A percentile compares a stretch with the other conserved stretches of the same genome.
phyloP scores from a whole-genome alignment of 2,329 filamentous ascomycete species.

The Thelonectria blattea region DNA sequence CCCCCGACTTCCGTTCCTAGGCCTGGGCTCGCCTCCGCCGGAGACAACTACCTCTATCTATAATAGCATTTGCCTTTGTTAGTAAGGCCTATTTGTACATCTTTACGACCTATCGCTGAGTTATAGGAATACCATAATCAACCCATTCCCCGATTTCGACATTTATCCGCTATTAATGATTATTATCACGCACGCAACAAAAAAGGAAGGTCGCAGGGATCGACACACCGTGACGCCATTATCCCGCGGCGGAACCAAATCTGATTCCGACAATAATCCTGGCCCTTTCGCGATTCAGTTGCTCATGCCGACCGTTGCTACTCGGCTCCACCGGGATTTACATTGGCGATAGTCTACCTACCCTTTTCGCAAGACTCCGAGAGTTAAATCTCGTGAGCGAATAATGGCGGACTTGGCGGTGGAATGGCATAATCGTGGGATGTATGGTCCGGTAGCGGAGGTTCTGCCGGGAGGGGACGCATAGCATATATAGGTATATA shows the following conservation, averaged over 20 bases:
- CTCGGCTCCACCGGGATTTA: neutral
- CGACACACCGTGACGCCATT: neutral
- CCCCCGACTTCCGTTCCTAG: too few relatives aligned
- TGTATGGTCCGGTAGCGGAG: neutral
- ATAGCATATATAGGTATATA: too few relatives aligned
- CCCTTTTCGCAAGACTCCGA: neutral
- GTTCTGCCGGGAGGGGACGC: neutral
- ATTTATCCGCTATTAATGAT: neutral
- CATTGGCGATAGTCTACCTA: neutral
- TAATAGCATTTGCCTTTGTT: too few relatives aligned
- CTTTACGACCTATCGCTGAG: too few relatives aligned
- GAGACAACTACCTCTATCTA: too few relatives aligned
- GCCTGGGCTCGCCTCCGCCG: too few relatives aligned
- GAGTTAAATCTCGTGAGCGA: neutral
- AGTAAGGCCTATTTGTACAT: too few relatives aligned
- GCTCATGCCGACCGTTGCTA: neutral
- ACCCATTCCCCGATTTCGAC: too few relatives aligned
- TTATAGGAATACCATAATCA: too few relatives aligned
- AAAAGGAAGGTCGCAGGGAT: neutral
- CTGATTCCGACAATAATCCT: neutral
- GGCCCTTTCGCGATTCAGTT: neutral
- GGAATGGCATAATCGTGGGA: conserved; percentile 15
- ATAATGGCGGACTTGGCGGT: neutral
- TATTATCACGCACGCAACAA: neutral
- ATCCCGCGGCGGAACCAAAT: neutral